These are phyloP conservation scores for Apiospora rasikravindrae DNA, from an alignment of 2,329 filamentous ascomycete genomes.

Conservation along the genomic window DNA sequence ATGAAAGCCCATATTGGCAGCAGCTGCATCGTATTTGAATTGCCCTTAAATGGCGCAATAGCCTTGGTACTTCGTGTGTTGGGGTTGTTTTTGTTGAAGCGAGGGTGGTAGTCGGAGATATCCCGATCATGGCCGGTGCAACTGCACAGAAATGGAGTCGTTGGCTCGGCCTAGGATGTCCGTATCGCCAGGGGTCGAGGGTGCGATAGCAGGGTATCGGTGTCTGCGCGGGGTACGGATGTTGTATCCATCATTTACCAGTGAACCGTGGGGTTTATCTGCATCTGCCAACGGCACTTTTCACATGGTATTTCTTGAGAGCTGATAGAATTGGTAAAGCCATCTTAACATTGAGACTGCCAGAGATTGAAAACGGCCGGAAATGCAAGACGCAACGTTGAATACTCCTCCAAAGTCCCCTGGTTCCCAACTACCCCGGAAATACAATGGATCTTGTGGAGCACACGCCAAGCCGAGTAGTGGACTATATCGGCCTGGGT, in stretches of 20 bases:
- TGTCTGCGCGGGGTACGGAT: neutral
- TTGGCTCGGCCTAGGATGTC: neutral
- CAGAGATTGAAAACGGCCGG: too few relatives aligned
- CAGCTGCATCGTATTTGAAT: neutral
- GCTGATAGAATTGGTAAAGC: too few relatives aligned
- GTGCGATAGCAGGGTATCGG: neutral
- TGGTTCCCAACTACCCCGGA: neutral
- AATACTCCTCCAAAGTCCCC: neutral
- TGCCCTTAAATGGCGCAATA: neutral
- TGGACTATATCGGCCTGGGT: constrained; percentile 2
- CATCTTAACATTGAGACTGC: too few relatives aligned
- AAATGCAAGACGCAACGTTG: too few relatives aligned
- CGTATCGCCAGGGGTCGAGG: neutral
- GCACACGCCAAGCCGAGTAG: neutral
- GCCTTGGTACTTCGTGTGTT: neutral
- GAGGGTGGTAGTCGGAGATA: neutral
- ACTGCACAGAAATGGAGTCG: neutral
- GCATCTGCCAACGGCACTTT: neutral
- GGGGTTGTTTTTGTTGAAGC: neutral
- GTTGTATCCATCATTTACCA: neutral
- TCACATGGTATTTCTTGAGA: too few relatives aligned
- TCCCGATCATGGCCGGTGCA: neutral
- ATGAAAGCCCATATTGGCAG: neutral
- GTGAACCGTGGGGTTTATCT: neutral
- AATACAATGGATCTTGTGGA: neutral